Base-by-base conservation (phyloP, 2,329 filamentous ascomycete species). In the Alternaria angustiovoidea region DNA sequence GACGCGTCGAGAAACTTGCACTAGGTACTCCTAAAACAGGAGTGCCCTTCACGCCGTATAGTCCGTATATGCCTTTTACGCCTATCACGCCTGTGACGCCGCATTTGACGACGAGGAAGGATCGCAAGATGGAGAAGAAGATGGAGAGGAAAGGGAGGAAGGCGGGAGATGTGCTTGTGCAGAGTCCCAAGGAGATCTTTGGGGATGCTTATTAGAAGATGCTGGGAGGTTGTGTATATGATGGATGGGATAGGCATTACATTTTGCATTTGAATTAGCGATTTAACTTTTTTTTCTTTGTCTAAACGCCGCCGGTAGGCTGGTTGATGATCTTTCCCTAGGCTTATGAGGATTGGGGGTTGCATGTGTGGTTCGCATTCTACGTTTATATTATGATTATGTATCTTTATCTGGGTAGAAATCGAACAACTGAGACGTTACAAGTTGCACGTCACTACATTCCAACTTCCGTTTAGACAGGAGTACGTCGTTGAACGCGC, bases 11-110 rank as follows among this genome's bases (percentile, higher is more conserved):
- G 12, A 69, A 72, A 51, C 64, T 80, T 1, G 51, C 60, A 5
- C 42, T 75, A 38, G 70, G 66, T 32, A 87, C 86, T 3, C 88
- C 88, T 0, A 78, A 79, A 20, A 84, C 83, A 0, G 86, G 85
- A 1, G 81, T 87, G 24, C 86, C 85, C 46, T 90, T 88, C 3
- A 91, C 90, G 22, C 91, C 91, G 2, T 94, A 94, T 77, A 88
- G 87, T 56, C 90, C 91, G 0, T 94, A 94, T 68, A 91, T 94
- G 81, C 91, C 91, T 0, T 91, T 89, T 74, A 91, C 89, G 7
- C 90, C 91, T 1, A 83, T 91, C 48, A 85, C 93, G 51, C 91
- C 91, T 1, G 87, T 94, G 49, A 93, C 91, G 30, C 91, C 91
- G n/a, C 87, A 87, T 20, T 79, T 94, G 47, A 88, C 92, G 16